These are phyloP conservation scores for Clavispora santaluciae DNA, from an alignment of 805 yeast species.

Conservation along the genomic window DNA sequence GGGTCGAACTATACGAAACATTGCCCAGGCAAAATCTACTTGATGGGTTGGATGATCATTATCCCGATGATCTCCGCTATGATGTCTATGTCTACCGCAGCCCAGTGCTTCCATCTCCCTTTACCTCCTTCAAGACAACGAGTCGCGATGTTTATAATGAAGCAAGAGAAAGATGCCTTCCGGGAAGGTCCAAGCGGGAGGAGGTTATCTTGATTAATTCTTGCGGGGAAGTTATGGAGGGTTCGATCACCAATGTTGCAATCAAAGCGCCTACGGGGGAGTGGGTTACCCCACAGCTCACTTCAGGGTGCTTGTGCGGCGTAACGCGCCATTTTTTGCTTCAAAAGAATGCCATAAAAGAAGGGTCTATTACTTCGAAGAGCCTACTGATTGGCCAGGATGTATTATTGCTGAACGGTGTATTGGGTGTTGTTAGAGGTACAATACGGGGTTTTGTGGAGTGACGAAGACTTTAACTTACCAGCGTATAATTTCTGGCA, in stretches of 20 bases:
- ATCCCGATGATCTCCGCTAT: conserved; percentile 35
- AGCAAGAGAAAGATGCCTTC: conserved; percentile 51
- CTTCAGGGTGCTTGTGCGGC: conserved; percentile 82
- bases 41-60: conserved; percentile 21
- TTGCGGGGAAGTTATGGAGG: conserved; percentile 64
- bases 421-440: conserved; percentile 74
- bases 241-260: conserved; percentile 79
- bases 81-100: conserved; percentile 57
- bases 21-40: conserved; percentile 23
- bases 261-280: conserved; percentile 40
- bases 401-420: conserved; percentile 72
- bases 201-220: conserved; percentile 61
- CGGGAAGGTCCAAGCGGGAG: conserved; percentile 48
- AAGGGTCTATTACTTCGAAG: conserved; percentile 42
- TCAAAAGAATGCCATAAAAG: conserved; percentile 47
- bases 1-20: conserved; percentile 30
- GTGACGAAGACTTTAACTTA: too few species aligned
- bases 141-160: conserved; percentile 55
- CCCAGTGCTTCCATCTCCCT: conserved; percentile 56
- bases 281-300: conserved; percentile 81
- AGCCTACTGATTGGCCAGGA: conserved; percentile 63
- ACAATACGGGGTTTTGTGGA: conserved; percentile 11
- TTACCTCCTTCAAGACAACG: conserved; percentile 87
- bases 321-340: conserved; percentile 66
- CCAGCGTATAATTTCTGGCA: too few species aligned